Evolutionary conservation across 257 asterid genomes (phyloP), one percentile per base, ranked within the genome.

Genomic region (Penstemon newberryi): DNA sequence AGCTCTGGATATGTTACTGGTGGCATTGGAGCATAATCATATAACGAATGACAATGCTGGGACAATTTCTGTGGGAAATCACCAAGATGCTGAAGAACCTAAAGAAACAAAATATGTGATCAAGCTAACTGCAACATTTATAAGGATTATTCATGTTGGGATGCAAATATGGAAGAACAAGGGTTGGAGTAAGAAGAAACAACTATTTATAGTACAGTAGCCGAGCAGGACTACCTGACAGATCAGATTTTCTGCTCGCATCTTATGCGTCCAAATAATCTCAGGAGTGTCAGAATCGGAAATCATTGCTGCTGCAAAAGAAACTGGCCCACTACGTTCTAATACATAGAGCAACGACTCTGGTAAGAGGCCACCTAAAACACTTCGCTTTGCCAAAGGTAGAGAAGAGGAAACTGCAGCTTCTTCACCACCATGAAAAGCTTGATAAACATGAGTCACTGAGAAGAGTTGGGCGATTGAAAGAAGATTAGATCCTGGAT

Each of bases 251-350:
- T 89, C 98, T 67, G 96, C 97, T 75, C 99, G 80, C 97, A 94
- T 94, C 73, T 94, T 94, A 83, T 94, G 98, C 2, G 99, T 94
- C 99, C 99, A 94, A 75, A 94, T 94, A 70, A 94, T 94, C 84
- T 94, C 99, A 77, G 99, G 99, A 80, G 99, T 91, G 82, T 94
- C 99, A 62, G 99, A 94, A 86, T 94, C 99, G 65, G 98, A 91
- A 76, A 94, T 88, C 99, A 94, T 87, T 45, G 99, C 99, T 41
- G 98, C 97, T 52, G 93, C 89, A 87, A 94, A 94, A 75, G 96
- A 83, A 77, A 86, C 87, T 43, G 99, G 87, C 65, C 98, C 96
- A 79, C 97, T 89, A 50, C 99, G 95, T 72, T 94, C 99, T 78
- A 94, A 82, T 56, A 94, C 99, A 83, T 94, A 94, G 56, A 94